These are phyloP conservation scores for Yarrowia bubula DNA, from an alignment of 805 yeast genomes.

Conservation along the genomic window DNA sequence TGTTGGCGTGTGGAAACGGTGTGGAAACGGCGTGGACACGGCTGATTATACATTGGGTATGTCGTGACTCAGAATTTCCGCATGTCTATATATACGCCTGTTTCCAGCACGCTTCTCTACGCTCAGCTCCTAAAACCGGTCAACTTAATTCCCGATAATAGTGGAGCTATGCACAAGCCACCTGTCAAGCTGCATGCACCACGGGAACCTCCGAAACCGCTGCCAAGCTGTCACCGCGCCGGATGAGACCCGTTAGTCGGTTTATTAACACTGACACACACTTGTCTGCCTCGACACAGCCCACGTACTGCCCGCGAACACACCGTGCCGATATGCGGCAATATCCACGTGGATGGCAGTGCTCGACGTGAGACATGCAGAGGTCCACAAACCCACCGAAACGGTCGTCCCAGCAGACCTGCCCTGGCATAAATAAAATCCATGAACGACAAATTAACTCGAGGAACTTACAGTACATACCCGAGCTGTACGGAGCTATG, in stretches of 20 bases:
- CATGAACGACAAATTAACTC: no score
- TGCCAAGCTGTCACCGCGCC: background rate
- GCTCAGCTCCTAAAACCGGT: background rate
- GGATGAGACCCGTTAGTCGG: no score
- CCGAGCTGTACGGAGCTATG: no score
- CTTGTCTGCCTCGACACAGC: background rate
- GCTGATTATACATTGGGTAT: background rate
- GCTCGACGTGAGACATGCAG: no score
- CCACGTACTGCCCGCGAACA: no score
- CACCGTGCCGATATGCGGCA: constrained; percentile 5
- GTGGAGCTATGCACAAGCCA: constrained; percentile 26
- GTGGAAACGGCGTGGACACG: background rate
- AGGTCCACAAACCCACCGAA: no score
- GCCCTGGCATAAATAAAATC: no score
- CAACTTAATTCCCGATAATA: constrained; percentile 2
- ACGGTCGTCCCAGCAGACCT: no score
- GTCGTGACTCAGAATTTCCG: background rate
- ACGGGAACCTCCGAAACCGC: background rate
- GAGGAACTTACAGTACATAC: no score
- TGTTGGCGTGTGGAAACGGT: background rate
- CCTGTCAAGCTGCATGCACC: constrained; percentile 9
- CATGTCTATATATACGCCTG: background rate
- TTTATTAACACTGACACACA: no score
- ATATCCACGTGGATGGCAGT: background rate
- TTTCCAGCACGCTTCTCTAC: no score